Conservation (phyloP, 192 early-diverging fungal genomes). For the Cladochytrium replicatum region DNA sequence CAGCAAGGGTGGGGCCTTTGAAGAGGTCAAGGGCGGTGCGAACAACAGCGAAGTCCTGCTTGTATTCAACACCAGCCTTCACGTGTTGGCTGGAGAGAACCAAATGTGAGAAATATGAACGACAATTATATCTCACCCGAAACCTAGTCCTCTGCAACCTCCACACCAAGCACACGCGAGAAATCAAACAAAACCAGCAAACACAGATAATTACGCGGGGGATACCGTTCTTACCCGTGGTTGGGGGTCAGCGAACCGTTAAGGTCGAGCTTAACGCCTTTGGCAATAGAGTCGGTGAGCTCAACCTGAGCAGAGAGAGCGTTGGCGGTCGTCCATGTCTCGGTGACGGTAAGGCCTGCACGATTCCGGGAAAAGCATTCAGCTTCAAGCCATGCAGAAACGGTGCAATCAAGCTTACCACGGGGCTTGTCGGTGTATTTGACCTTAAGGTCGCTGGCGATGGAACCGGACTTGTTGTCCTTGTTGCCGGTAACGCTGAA, state of each 20-base stretch:
- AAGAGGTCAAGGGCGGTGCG: conserved; percentile 84
- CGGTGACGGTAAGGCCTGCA: conserved; percentile 75
- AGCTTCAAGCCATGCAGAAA: neutral
- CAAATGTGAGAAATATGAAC: neutral
- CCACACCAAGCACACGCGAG: neutral
- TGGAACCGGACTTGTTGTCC: conserved; percentile 90
- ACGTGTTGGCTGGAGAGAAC: conserved; percentile 57
- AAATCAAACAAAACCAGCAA: neutral
- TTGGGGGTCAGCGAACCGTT: conserved; percentile 73
- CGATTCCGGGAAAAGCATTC: neutral
- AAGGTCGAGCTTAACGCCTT: conserved; percentile 94
- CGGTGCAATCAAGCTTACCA: conserved; percentile 33
- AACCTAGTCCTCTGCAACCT: neutral
- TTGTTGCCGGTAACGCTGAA: conserved; percentile 91
- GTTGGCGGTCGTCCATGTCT: conserved; percentile 94
- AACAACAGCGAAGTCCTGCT: conserved; percentile 90
- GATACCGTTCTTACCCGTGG: conserved; percentile 56
- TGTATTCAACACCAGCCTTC: conserved; percentile 83
- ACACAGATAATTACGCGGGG: neutral
- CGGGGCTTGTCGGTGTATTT: conserved; percentile 93
- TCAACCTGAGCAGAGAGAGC: conserved; percentile 86
- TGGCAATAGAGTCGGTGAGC: conserved; percentile 84
- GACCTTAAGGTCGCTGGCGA: conserved; percentile 94
- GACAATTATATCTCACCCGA: neutral
- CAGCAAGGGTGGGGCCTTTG: conserved; percentile 83